Evolutionary conservation across 192 early-diverging fungal species (phyloP).

Genomic region (Lobulomyces angularis): DNA sequence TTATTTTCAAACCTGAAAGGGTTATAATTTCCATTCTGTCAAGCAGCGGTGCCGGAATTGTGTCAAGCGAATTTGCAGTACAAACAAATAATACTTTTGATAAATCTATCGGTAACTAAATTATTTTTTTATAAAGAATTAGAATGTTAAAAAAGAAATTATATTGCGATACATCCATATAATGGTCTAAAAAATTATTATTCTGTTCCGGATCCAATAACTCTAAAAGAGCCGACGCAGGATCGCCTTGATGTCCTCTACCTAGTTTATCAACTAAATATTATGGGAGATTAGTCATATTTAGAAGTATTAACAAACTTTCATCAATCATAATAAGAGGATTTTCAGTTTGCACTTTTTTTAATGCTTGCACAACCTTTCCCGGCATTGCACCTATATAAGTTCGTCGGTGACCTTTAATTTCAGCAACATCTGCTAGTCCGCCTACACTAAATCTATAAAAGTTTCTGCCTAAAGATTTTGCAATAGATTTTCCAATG

Average conservation of each 20-base stretch:
- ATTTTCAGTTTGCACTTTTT: conserved; percentile 58
- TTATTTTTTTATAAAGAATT: not conserved
- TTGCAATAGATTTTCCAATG: conserved; percentile 67
- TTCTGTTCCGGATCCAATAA: conserved; percentile 83
- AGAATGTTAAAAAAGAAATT: conserved; percentile 21
- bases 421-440: conserved; percentile 78
- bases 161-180: conserved; percentile 56
- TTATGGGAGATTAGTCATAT: not conserved
- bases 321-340: conserved; percentile 64
- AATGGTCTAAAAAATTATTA: conserved; percentile 66
- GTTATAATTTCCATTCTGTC: conserved; percentile 59
- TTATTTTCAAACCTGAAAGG: conserved; percentile 2
- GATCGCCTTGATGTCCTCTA: conserved; percentile 58
- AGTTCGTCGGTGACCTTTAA: conserved; percentile 74
- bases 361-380: conserved; percentile 59
- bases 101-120: conserved; percentile 28
- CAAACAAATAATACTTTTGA: conserved; percentile 69
- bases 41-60: conserved; percentile 61
- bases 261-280: conserved; percentile 80
- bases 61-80: conserved; percentile 66
- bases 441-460: conserved; percentile 73
- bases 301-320: not conserved
- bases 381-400: conserved; percentile 81
- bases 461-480: conserved; percentile 63
- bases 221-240: conserved; percentile 69